Evolutionary conservation across 768 basidiomycete genomes (phyloP), one percentile per base, ranked within the genome.

Genomic region (Suillus weaverae): DNA sequence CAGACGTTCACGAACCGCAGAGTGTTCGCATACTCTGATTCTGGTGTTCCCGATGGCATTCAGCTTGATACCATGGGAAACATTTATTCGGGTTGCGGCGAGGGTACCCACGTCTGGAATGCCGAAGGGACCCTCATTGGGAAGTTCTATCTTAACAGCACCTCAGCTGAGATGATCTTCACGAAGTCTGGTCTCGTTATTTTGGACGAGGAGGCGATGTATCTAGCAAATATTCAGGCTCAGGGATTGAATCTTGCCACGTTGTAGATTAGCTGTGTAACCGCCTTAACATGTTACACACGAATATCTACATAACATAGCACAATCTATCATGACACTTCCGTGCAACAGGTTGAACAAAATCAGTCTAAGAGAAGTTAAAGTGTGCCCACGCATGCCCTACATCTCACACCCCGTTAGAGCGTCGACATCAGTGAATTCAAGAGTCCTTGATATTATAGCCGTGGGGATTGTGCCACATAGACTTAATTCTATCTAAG

Each of bases 21-120:
- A 5, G 81, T 90, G 16, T 89, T 92, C 67, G 89, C 89, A 0
- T 90, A 85, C 67, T 70, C 77, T 9, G 90, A 91, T 64, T 79
- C 87, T 26, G 90, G 89, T 1, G 75, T 87, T 36, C 84, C 89
- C 7, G 89, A 91, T 65, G 90, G 90, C 13, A 74, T 91, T 11
- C 85, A 88, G 69, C 79, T 89, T 1, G 91, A 92, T 69, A 77
- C 77, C 5, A 72, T 80, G 0, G 88, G 88, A 0, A 91, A 91
- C 66, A 83, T 92, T 0, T 92, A 86, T 70, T 78, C 86, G 0
- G 87, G 86, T 2, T 85, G 84, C 62, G 89, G 85, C n/a, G 90
- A 91, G 63, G 90, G 89, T 44, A 82, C 85, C 0, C 85, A 90
- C 33, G 87, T 89, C 6, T 87, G 85, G 83, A 81, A 83, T 68